Conservation (phyloP, 2,329 filamentous ascomycete genomes). For the Alternaria alternata region DNA sequence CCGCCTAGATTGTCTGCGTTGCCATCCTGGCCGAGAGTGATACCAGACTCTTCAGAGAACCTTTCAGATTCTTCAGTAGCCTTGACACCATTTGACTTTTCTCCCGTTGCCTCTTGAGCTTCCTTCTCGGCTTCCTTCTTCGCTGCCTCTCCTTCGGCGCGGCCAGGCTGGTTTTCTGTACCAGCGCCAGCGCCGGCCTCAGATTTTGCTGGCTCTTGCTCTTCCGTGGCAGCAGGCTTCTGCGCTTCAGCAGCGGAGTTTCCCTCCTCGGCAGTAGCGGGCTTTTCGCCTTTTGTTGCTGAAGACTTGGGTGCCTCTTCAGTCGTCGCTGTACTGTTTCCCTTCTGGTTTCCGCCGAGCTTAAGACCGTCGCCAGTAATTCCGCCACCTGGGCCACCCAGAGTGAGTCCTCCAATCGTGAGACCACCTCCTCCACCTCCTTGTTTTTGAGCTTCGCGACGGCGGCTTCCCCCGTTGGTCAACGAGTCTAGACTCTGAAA, state of each 20-base stretch:
- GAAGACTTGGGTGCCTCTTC: slow-evolving; percentile 10
- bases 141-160: slow-evolving; percentile 20
- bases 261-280: slow-evolving; percentile 1
- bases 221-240: slow-evolving; percentile 15
- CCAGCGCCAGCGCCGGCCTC: slow-evolving; percentile 19
- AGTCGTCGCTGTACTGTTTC: slow-evolving; percentile 16
- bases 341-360: slow-evolving; percentile 24
- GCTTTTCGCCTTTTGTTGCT: slow-evolving; percentile 12
- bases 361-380: slow-evolving; percentile 35
- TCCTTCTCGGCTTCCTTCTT: slow-evolving; percentile 27
- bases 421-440: slow-evolving; percentile 28
- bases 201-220: slow-evolving; percentile 8
- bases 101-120: slow-evolving; percentile 26
- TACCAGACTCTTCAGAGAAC: slow-evolving; percentile 40
- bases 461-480: slow-evolving; percentile 1
- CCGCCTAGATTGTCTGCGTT: slow-evolving; percentile 42
- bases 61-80: slow-evolving; percentile 42
- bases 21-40: slow-evolving; percentile 34
- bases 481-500: slow-evolving; percentile 1
- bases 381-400: slow-evolving; percentile 41
- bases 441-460: slow-evolving; percentile 16
- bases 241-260: slow-evolving; percentile 3
- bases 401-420: slow-evolving; percentile 41
- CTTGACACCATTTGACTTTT: slow-evolving; percentile 34
- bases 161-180: slow-evolving; percentile 32